Evolutionary conservation across 1,139 yeast genomes (phyloP).

Genomic region (Pichia norvegensis): DNA sequence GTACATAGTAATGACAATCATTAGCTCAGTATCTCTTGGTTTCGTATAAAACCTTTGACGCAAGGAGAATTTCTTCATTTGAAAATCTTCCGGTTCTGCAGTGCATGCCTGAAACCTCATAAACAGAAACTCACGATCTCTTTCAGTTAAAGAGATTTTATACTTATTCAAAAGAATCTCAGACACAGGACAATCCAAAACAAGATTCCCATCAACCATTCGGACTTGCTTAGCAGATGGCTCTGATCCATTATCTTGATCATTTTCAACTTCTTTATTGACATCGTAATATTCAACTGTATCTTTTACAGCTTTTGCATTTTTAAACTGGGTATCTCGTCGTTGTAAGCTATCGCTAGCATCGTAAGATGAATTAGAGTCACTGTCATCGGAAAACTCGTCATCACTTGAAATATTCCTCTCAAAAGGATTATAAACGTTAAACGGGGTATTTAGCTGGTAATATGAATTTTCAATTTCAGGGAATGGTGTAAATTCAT

Average conservation of each 20-base stretch:
- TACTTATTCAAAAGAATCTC: constrained; percentile 49
- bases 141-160: constrained; percentile 41
- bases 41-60: constrained; percentile 61
- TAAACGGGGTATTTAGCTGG: constrained; percentile 25
- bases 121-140: constrained; percentile 60
- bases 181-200: constrained; percentile 74
- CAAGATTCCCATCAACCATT: constrained; percentile 63
- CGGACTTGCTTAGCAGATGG: constrained; percentile 26
- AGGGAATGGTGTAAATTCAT: constrained; percentile 27
- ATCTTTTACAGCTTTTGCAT: constrained; percentile 15
- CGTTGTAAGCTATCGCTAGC: constrained; percentile 1
- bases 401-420: constrained; percentile 17
- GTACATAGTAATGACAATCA: constrained; percentile 73
- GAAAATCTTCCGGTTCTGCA: constrained; percentile 64
- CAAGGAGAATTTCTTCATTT: constrained; percentile 48
- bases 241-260: constrained; percentile 21
- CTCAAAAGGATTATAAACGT: constrained; percentile 26
- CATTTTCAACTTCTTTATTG: constrained; percentile 32
- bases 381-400: constrained; percentile 15
- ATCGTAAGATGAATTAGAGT: constrained; percentile 1
- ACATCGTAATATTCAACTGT: constrained; percentile 19
- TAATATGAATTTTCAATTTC: constrained; percentile 23
- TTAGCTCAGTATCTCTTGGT: constrained; percentile 63
- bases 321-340: constrained; percentile 10
- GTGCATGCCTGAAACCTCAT: constrained; percentile 81